Conservation (phyloP, 371 early-diverging fungal genomes). For the Dipsacomyces acuminosporus region DNA sequence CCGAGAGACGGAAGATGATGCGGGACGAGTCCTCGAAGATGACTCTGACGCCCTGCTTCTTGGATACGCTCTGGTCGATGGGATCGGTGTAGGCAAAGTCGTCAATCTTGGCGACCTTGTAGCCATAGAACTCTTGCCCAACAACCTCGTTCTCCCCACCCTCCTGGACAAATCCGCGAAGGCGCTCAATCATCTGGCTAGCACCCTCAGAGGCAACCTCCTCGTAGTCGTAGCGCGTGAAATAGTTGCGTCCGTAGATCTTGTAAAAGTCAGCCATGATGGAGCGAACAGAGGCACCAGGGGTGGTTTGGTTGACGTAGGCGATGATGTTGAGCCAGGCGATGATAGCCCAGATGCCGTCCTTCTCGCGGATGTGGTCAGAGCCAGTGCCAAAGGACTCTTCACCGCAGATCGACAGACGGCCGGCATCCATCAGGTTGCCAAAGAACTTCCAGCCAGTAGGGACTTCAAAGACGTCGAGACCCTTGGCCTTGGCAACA, state of each 20-base stretch:
- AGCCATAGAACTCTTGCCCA: conserved; percentile 57
- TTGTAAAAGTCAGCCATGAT: conserved; percentile 76
- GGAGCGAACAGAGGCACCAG: conserved; percentile 57
- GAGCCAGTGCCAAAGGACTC: conserved; percentile 98
- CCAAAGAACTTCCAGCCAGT: conserved; percentile 98
- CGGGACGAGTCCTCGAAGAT: conserved; percentile 87
- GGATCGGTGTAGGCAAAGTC: conserved; percentile 94
- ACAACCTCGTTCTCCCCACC: conserved; percentile 50
- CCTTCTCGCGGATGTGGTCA: conserved; percentile 97
- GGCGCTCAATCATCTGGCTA: conserved; percentile 66
- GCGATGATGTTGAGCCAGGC: conserved; percentile 96
- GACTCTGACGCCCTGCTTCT: conserved; percentile 88
- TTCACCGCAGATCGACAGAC: conserved; percentile 94
- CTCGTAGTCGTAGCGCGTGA: conserved; percentile 95
- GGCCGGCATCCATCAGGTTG: conserved; percentile 96
- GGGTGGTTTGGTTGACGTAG: conserved; percentile 51
- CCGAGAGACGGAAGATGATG: conserved; percentile 86
- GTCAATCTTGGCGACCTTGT: conserved; percentile 69
- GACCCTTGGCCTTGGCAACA: conserved; percentile 78
- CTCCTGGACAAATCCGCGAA: conserved; percentile 50
- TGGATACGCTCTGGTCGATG: conserved; percentile 80
- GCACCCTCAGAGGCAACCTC: conserved; percentile 85
- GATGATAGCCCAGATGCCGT: conserved; percentile 96
- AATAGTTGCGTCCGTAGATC: conserved; percentile 94
- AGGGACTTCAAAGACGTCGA: conserved; percentile 82